Base-by-base conservation (phyloP, 495 filamentous ascomycete genomes). In the Xylaria scruposa region DNA sequence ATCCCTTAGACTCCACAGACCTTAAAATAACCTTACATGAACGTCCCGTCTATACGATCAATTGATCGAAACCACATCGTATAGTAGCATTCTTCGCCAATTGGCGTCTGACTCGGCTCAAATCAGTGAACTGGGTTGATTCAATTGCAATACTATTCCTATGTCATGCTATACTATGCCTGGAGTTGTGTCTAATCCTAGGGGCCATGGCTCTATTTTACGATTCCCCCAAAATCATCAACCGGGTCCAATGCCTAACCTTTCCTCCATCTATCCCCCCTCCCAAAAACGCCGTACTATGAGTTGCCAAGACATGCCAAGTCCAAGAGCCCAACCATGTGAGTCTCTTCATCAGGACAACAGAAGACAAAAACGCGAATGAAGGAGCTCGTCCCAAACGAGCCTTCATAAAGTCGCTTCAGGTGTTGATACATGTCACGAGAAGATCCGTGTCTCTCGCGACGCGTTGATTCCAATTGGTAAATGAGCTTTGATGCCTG, bases 251-350 rank as follows among this genome's bases (percentile, higher is more conserved):
- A 68, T 19, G 3, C 29, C 29, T 31, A 51, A 54, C n/a, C 19
- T 46, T 66, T 66, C 44, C 63, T 66, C 8, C 44, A 1, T 66
- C 63, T 66, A 66, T 49, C 13, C 5, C 17, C 42, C 67, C 67
- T 36, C 13, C 66, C 56, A 10, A 69, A 26, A 69, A 69, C 67
- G 67, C 67, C 67, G 26, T 46, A 54, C 40, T 69, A 69, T 69
- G 53, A 59, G 21, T n/a, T 19, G 66, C 66, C 66, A 56, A 68
- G 36, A 59, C 24, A 29, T 29, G 66, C 53, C 29, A 69, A 61
- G 67, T 46, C 49, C 49, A 54, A 54, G 47, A 67, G 65, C 33
- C 49, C 47, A 42, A 53, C 31, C 46, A n/a, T 40, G 44, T 54
- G 42, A 36, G 63, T 26, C 47, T 56, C 49, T 44, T 56, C 65